These are phyloP conservation scores for Plasmodium gonderi DNA, from an alignment of 169 alveolate genomes.

Conservation along the genomic window DNA sequence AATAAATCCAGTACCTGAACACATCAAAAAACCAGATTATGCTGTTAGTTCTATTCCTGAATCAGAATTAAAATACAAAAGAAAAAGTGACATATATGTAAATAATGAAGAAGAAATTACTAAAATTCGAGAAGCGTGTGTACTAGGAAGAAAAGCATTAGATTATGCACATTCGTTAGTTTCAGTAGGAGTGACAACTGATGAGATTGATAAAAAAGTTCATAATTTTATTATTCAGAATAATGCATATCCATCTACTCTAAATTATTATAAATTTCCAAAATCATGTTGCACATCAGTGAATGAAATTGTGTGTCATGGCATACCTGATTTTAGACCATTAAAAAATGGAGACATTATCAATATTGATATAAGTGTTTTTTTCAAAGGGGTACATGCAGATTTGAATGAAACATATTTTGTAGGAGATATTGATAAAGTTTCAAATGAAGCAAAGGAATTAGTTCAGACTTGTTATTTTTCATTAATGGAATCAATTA, in stretches of 20 bases:
- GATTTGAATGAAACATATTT: conserved; percentile 97
- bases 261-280: conserved; percentile 96
- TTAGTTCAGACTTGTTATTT: conserved; percentile 93
- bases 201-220: conserved; percentile 94
- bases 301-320: conserved; percentile 99
- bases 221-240: conserved; percentile 93
- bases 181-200: conserved; percentile 97
- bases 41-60: conserved; percentile 94
- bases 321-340: conserved; percentile 97
- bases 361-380: conserved; percentile 96
- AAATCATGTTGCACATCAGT: conserved; percentile 97
- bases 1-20: conserved; percentile 93
- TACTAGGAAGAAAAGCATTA: conserved; percentile 94
- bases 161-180: conserved; percentile 94
- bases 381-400: conserved; percentile 95
- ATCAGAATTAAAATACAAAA: conserved; percentile 88
- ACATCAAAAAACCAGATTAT: conserved; percentile 96
- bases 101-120: conserved; percentile 39
- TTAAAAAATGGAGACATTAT: conserved; percentile 96
- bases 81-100: conserved; percentile 68
- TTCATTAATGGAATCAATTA: conserved; percentile 90
- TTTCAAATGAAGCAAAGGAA: conserved; percentile 87
- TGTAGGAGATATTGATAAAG: conserved; percentile 95
- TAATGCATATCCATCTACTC: conserved; percentile 98
- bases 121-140: conserved; percentile 90